Evolutionary conservation across 148 eudicot species (phyloP).

Genomic region (Oxyria digyna): DNA sequence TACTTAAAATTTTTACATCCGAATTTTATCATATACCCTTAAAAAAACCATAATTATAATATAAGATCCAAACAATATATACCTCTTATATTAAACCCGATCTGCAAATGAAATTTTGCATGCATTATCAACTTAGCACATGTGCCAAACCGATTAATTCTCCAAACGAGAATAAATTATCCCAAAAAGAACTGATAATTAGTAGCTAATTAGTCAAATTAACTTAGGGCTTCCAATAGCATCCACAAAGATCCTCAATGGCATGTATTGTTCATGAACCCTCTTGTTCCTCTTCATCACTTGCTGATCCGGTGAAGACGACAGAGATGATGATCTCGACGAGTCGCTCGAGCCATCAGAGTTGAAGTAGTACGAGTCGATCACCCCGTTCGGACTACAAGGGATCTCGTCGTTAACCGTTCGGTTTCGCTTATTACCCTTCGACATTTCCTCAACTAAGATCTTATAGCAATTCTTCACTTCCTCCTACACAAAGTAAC

Average conservation of each 20-base stretch:
- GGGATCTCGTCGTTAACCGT: background rate
- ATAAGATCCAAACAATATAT: background rate
- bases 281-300: conserved; percentile 3
- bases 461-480: background rate
- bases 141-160: background rate
- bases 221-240: background rate
- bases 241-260: background rate
- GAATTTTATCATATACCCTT: too few relatives aligned
- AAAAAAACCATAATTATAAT: too few relatives aligned
- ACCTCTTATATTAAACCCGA: background rate
- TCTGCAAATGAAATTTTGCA: background rate
- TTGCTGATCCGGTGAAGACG: background rate
- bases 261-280: conserved; percentile 5
- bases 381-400: background rate
- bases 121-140: background rate
- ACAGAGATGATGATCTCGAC: background rate
- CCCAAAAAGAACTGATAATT: background rate
- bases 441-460: background rate
- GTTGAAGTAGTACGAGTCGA: background rate
- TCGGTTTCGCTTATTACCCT: background rate
- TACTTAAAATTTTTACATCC: too few relatives aligned
- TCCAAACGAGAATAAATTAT: background rate
- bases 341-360: background rate
- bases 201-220: background rate
- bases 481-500: background rate